Evolutionary conservation across 2,329 filamentous ascomycete species (phyloP).

Genomic region (Fusarium pseudocircinatum): DNA sequence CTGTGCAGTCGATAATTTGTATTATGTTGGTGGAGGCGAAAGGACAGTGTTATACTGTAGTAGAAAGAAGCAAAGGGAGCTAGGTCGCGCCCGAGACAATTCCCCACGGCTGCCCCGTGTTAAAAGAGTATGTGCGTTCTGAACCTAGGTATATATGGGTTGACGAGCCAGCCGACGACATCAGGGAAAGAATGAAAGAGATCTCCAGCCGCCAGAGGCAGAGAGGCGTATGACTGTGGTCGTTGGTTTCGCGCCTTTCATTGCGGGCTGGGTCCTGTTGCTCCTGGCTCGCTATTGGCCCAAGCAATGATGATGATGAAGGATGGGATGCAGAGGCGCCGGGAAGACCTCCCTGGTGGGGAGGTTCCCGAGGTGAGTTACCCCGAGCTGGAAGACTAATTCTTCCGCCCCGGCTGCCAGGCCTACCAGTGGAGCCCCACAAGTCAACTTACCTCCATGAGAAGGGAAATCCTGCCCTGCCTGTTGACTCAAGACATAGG

Average conservation of each 20-base stretch:
- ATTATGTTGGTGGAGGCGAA: not conserved
- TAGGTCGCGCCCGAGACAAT: constrained; percentile 2
- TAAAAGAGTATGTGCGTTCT: not conserved
- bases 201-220: constrained; percentile 33
- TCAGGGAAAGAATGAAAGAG: constrained; percentile 5
- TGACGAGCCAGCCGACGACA: not conserved
- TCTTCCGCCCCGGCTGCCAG: constrained; percentile 18
- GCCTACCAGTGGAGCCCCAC: not conserved
- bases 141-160: not conserved
- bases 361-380: not conserved
- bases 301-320: constrained; percentile 15
- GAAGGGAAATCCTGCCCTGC: not conserved
- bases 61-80: not conserved
- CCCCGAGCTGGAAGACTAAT: constrained; percentile 5
- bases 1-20: not conserved
- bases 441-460: not conserved
- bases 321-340: not conserved
- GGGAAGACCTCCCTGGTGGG: not conserved
- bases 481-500: not conserved
- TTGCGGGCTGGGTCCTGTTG: constrained; percentile 21
- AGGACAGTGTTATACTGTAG: not conserved
- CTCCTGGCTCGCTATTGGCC: constrained; percentile 33
- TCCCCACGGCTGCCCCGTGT: not conserved
- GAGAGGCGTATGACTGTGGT: constrained; percentile 5
- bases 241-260: constrained; percentile 15